These are phyloP conservation scores for Saxophila tyrrhenica DNA, from an alignment of 495 filamentous ascomycete genomes.

Conservation along the genomic window DNA sequence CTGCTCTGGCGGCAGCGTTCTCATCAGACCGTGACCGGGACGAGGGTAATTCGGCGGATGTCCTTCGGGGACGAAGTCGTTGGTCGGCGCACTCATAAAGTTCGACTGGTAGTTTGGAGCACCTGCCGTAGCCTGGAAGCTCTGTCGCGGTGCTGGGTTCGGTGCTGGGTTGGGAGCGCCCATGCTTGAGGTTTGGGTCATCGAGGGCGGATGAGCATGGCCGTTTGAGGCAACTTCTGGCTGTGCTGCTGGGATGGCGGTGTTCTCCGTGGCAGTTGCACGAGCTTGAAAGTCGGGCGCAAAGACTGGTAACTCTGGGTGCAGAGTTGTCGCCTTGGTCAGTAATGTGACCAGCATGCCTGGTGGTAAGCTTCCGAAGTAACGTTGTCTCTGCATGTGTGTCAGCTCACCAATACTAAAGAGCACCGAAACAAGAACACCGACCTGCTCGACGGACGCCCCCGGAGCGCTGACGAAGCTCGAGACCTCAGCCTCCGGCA, in stretches of 20 bases:
- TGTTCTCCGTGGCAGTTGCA: background rate
- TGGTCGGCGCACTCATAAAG: background rate
- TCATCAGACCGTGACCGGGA: constrained; percentile 29
- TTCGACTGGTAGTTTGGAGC: background rate
- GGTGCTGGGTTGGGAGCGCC: background rate
- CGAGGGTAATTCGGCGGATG: constrained; percentile 29
- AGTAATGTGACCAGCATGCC: constrained; percentile 37
- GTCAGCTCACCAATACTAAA: constrained; percentile 2
- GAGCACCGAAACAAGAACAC: background rate
- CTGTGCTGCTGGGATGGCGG: background rate
- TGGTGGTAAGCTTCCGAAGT: constrained; percentile 36
- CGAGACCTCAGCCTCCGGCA: constrained; percentile 12
- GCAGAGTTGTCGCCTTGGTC: constrained; percentile 31
- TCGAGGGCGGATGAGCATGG: background rate
- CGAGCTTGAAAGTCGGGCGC: constrained; percentile 25
- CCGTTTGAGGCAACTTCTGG: constrained; percentile 7
- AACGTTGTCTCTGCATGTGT: constrained; percentile 34
- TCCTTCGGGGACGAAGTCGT: constrained; percentile 25
- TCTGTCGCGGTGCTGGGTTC: background rate
- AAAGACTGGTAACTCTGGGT: constrained; percentile 34
- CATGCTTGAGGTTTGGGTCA: background rate
- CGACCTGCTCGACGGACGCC: constrained; percentile 18
- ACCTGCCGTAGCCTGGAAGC: background rate
- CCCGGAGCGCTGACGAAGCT: constrained; percentile 11
- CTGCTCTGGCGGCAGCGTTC: constrained; percentile 27